Evolutionary conservation across 352 stramenopile genomes (phyloP), one percentile per base, ranked within the genome.

Genomic region (Globisporangium echinulatum): DNA sequence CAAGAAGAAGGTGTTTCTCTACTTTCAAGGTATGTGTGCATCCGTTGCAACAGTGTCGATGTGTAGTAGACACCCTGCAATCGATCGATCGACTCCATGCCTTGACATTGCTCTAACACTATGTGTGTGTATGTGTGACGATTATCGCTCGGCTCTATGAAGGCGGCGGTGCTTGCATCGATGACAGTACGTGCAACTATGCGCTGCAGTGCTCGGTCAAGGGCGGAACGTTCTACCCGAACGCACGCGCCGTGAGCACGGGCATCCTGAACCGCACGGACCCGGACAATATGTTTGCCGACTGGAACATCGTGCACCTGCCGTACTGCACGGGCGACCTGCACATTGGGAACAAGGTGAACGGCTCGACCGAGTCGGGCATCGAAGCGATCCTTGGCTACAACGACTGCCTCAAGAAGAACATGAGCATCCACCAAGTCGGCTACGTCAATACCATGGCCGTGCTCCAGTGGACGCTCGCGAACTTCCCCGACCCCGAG

Each of bases 321-420:
- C 78, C 76, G 25, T 88, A 90, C 68, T 90, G 80, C 72, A 87
- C 78, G 19, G 76, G 78, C 51, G 78, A 90, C 50, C 68, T 90
- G 42, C 79, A 90, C 51, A 52, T 84, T 3, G 80, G 80, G 49
- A 84, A 75, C 64, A 48, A 58, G 8, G 44, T 73, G 8, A 36
- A 58, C 19, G 40, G n/a, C 15, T 2, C 54, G 11, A 17, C 7
- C 11, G 59, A 69, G 39, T 58, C 58, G n/a, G 33, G 38, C 19
- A 40, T 69, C 36, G 67, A 52, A 13, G 25, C 37, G 7, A 14
- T 75, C 19, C 46, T 76, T 9, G 39, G 49, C 14, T 56, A 58
- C 37, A 52, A 44, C 7, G 57, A 71, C 52, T 80, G 67, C 51
- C 69, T 69, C 10, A 47, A 48, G 10, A 63, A 67, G 38, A 81